Percentiles rank a stretch among this genome's conserved stretches.
These are phyloP conservation scores for Xylaria sp. DNA, from an alignment of 2,329 filamentous ascomycete species.

Conservation along the genomic window DNA sequence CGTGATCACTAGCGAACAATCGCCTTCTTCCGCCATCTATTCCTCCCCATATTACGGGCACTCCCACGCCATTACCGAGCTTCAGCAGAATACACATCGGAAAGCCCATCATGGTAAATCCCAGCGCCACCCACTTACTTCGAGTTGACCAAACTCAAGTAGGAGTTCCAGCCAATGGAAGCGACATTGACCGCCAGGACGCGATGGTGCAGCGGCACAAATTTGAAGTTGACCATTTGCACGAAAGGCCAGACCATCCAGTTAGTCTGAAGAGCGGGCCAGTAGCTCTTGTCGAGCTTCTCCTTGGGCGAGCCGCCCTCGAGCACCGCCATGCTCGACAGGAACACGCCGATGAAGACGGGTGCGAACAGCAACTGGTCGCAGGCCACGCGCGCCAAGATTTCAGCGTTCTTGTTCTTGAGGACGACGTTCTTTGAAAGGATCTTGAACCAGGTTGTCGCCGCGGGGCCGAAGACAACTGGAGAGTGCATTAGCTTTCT, in stretches of 20 bases:
- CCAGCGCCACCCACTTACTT: slow-evolving; percentile 6
- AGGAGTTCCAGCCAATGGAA: slow-evolving; percentile 74
- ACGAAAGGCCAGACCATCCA: slow-evolving; percentile 89
- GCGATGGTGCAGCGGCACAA: slow-evolving; percentile 84
- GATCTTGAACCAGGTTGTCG: slow-evolving; percentile 86
- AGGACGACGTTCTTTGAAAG: slow-evolving; percentile 77
- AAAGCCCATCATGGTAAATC: neutral
- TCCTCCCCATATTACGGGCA: neutral
- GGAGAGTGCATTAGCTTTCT: slow-evolving; percentile 20
- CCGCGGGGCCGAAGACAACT: slow-evolving; percentile 88
- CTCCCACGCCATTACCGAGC: slow-evolving; percentile 12
- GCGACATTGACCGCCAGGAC: slow-evolving; percentile 89
- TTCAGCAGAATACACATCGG: neutral
- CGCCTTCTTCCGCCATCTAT: slow-evolving; percentile 14
- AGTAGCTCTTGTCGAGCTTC: slow-evolving; percentile 78
- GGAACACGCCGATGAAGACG: slow-evolving; percentile 83
- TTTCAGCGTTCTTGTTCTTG: slow-evolving; percentile 73
- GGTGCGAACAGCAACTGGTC: slow-evolving; percentile 89
- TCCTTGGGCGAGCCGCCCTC: slow-evolving; percentile 72
- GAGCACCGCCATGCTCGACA: slow-evolving; percentile 84
- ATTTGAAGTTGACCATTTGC: slow-evolving; percentile 87
- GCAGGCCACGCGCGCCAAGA: slow-evolving; percentile 78
- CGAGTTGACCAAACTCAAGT: slow-evolving; percentile 69
- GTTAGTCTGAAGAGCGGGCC: slow-evolving; percentile 80
- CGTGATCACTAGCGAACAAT: slow-evolving; percentile 5